Percentiles rank a stretch among this genome's conserved stretches.
Conservation (phyloP, 2,329 filamentous ascomycete species). For the Aulographum hederae region DNA sequence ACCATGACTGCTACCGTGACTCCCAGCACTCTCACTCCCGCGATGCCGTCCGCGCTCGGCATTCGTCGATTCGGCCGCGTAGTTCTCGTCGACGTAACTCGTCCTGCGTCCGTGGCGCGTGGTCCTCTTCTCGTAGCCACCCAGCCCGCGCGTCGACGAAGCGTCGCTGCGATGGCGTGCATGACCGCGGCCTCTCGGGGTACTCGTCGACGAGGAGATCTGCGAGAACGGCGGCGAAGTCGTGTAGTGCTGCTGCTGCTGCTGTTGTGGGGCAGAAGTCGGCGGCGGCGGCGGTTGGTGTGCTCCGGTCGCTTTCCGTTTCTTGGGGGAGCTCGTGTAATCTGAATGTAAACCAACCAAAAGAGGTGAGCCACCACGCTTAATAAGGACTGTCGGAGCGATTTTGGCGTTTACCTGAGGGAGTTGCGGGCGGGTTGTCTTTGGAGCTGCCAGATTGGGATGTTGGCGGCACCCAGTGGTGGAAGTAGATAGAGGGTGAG, state of each 20-base stretch:
- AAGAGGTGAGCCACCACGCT: neutral
- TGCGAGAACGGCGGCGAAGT: conserved; percentile 34
- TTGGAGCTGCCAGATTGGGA: conserved; percentile 39
- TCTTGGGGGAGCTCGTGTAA: conserved; percentile 61
- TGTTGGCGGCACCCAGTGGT: conserved; percentile 77
- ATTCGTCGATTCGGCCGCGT: neutral
- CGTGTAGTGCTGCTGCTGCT: conserved; percentile 28
- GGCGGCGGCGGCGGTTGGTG: conserved; percentile 31
- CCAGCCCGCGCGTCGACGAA: too few relatives aligned
- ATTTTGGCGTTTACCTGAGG: conserved; percentile 39
- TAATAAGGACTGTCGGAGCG: neutral
- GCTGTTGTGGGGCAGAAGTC: conserved; percentile 29
- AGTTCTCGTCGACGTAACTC: neutral
- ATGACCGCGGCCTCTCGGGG: conserved; percentile 39
- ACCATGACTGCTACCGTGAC: neutral
- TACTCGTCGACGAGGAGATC: conserved; percentile 34
- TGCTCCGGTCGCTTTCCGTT: conserved; percentile 51
- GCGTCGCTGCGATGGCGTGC: conserved; percentile 47
- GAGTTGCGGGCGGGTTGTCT: conserved; percentile 52
- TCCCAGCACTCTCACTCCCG: neutral
- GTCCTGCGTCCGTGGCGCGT: neutral
- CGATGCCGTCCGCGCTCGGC: neutral
- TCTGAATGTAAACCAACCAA: conserved; percentile 24
- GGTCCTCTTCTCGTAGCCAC: neutral
- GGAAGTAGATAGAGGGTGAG: conserved; percentile 70